Percentiles rank a stretch among this genome's conserved stretches.
phyloP scores from a whole-genome alignment of 73 alveolate genomes.

The Tetrahymena malaccensis region DNA sequence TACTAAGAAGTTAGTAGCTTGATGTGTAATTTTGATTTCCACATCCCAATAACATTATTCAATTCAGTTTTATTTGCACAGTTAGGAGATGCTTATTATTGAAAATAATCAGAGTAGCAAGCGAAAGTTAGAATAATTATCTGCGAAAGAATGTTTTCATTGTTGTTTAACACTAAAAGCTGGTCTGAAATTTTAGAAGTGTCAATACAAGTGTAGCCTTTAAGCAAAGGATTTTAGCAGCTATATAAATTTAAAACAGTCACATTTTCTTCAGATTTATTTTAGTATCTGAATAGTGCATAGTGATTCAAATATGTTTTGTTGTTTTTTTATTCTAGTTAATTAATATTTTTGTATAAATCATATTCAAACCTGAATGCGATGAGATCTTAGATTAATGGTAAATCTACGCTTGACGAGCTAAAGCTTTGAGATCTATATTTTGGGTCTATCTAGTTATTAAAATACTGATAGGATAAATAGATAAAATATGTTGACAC shows the following conservation, averaged over 20 bases:
- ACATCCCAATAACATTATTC: neutral
- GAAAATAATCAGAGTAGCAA: neutral
- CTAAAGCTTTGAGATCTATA: neutral
- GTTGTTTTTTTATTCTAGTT: neutral
- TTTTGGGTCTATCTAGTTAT: neutral
- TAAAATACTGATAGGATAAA: neutral
- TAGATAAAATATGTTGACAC: neutral
- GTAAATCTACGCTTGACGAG: neutral
- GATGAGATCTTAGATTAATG: neutral
- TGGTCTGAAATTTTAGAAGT: neutral
- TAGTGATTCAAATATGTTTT: neutral
- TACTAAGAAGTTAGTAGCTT: neutral
- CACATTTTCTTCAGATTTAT: neutral
- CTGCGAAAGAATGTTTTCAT: neutral
- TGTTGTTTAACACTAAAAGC: too few species aligned
- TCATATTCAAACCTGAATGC: neutral
- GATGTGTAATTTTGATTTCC: neutral
- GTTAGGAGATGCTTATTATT: neutral
- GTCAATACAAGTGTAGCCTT: neutral
- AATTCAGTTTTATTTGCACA: neutral
- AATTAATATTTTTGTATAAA: too few species aligned
- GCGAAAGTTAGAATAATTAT: neutral
- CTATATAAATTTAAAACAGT: too few species aligned
- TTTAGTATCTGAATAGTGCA: neutral
- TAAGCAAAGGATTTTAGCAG: neutral